Evolutionary conservation across 2,329 filamentous ascomycete genomes (phyloP), one percentile per base, ranked within the genome.

Genomic region (Fusarium begoniae): DNA sequence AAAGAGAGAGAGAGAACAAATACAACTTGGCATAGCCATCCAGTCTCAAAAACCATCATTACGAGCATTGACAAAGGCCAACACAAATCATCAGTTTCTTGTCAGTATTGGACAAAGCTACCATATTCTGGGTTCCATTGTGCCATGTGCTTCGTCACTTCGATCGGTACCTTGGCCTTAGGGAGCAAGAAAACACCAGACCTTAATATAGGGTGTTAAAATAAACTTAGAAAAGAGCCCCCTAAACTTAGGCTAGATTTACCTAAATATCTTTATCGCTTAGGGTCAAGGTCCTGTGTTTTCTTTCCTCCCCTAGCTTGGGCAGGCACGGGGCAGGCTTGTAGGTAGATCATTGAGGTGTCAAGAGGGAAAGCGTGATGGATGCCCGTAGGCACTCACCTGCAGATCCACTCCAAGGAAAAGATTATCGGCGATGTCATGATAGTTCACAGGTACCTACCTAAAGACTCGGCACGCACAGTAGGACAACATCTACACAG

Each of bases 401-500:
- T 51, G 59, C 48, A 66, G 55, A 58, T 72, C 47, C 62, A 30
- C 47, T 26, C 53, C 38, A 24, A 57, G 41, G 63, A 54, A 48
- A 45, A 47, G 20, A 41, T 54, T 40, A 40, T 53, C 22, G n/a
- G 24, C 56, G 44, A 70, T 63, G 68, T 47, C 48, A 50, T 58
- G 40, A 44, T 53, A 43, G 47, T 68, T 51, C 45, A 65, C 54
- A 30, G 45, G 45, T 48, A 17, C 15, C n/a, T 44, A 15, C 14
- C 32, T 35, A 43, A 26, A 28, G n/a, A 32, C 24, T 28, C 38
- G 38, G 28, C 24, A 28, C 24, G 28, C 18, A 51, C 54, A 66
- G 53, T 70, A 60, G 24, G 51, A n/a, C 24, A 28, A 38, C 26
- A 65, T 45, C 20, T 47, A 50, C 60, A 70, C 43, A 64, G 66